Percentiles rank a stretch among this genome's conserved stretches.
Conservation (phyloP, 179 eudicot genomes). For the Kewa caespitosa region DNA sequence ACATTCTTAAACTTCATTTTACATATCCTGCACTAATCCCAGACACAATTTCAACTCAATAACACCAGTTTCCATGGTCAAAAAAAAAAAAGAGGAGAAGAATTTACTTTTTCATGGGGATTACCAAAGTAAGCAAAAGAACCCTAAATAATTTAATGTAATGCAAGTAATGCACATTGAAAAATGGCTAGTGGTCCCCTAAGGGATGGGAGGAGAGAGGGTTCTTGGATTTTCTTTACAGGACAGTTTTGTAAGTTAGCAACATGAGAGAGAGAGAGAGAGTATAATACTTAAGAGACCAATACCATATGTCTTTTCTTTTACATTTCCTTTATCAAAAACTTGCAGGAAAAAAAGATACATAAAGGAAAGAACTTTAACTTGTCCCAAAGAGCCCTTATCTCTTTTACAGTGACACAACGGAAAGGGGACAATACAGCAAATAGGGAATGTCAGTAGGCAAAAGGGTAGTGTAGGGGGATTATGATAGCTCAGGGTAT, state of each 20-base stretch:
- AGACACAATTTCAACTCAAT: conserved; percentile 16
- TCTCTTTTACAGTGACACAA: conserved; percentile 37
- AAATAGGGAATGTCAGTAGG: conserved; percentile 49
- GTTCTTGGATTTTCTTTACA: conserved; percentile 35
- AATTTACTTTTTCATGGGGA: conserved; percentile 36
- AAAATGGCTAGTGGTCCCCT: conserved; percentile 39
- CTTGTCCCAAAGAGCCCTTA: conserved; percentile 31
- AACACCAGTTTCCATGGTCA: conserved; percentile 38
- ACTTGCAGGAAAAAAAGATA: conserved; percentile 5
- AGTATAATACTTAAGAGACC: background rate
- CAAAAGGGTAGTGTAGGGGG: conserved; percentile 28
- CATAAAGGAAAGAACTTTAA: conserved; percentile 26
- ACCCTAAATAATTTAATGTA: background rate
- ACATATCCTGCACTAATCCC: conserved; percentile 23
- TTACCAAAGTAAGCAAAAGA: conserved; percentile 35
- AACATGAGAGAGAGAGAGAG: background rate
- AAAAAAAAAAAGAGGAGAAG: conserved; percentile 27
- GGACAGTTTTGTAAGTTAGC: conserved; percentile 31
- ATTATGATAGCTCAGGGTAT: conserved; percentile 27
- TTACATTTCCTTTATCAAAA: background rate
- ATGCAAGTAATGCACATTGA: conserved; percentile 6
- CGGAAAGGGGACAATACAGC: conserved; percentile 40
- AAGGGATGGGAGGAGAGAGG: background rate
- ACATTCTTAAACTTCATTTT: conserved; percentile 32
- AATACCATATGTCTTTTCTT: background rate